Conservation (phyloP, 352 stramenopile species). For the Phytophthora colocasiae region DNA sequence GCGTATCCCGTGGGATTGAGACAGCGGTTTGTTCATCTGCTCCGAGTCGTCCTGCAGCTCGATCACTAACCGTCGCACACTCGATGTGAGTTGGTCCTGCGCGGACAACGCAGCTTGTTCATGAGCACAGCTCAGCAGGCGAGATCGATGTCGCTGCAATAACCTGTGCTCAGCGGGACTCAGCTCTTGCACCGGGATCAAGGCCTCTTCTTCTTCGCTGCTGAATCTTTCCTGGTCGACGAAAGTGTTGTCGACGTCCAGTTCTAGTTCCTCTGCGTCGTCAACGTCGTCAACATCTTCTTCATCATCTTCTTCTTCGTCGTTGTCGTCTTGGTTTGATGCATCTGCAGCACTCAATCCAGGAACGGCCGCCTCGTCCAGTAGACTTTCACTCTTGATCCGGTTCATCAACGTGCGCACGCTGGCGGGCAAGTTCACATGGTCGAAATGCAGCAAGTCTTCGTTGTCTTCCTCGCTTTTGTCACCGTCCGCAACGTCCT, state of each 20-base stretch:
- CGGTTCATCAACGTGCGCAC: conserved; percentile 58
- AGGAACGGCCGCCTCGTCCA: conserved; percentile 24
- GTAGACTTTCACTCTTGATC: conserved; percentile 56
- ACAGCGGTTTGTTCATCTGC: conserved; percentile 25
- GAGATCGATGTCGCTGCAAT: conserved; percentile 26
- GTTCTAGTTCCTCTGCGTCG: conserved; percentile 25
- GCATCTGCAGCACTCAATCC: conserved; percentile 8
- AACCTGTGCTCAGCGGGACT: conserved; percentile 26
- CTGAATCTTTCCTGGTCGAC: conserved; percentile 17
- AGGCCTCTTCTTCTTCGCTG: conserved; percentile 22
- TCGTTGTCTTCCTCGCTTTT: conserved; percentile 25
- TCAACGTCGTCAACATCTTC: conserved; percentile 24
- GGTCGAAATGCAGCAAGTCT: conserved; percentile 56
- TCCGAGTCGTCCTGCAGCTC: conserved; percentile 77
- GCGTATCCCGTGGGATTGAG: conserved; percentile 33
- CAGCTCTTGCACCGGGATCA: conserved; percentile 17
- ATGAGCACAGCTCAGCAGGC: conserved; percentile 35
- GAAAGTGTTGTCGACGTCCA: conserved; percentile 21
- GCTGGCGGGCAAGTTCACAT: conserved; percentile 46
- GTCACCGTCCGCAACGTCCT: conserved; percentile 23
- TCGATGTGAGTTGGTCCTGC: conserved; percentile 74
- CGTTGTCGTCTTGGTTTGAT: conserved; percentile 56
- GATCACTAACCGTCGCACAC: conserved; percentile 79
- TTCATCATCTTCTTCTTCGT: conserved; percentile 10
- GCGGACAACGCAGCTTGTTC: conserved; percentile 45